A percentile compares a stretch with the other conserved stretches of the same genome.
Conservation (phyloP, 768 basidiomycete genomes). For the Suillus subalutaceus region DNA sequence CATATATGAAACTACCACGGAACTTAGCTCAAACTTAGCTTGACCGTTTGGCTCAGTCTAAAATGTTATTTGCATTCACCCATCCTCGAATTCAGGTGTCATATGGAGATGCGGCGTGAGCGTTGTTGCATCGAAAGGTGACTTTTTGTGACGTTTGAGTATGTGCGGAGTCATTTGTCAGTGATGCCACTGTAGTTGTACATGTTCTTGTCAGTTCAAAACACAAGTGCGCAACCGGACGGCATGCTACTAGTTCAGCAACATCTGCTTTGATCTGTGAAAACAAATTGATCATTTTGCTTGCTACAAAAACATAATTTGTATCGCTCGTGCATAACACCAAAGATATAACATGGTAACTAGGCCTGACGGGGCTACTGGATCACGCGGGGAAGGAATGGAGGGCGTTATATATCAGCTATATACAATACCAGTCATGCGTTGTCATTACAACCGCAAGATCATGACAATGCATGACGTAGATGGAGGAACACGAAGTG, state of each 20-base stretch:
- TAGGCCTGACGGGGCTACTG: not conserved
- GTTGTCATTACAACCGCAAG: not conserved
- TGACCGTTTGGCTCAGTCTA: not conserved
- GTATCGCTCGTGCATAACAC: not conserved
- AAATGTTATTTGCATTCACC: too few relatives aligned
- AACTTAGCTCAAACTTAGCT: not conserved
- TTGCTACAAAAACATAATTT: not conserved
- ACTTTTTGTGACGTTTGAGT: too few relatives aligned
- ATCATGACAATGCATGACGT: not conserved
- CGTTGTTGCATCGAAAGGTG: not conserved
- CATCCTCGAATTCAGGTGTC: too few relatives aligned
- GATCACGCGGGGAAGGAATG: not conserved
- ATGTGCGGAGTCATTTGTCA: too few relatives aligned
- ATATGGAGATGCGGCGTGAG: not conserved
- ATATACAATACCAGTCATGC: not conserved
- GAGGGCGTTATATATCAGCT: not conserved
- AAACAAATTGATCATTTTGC: not conserved
- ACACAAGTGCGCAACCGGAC: not conserved
- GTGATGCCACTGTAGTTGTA: too few relatives aligned
- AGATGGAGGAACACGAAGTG: not conserved
- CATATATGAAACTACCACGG: too few relatives aligned
- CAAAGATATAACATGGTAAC: not conserved
- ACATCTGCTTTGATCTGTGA: not conserved
- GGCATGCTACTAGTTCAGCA: not conserved
- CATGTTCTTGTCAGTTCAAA: too few relatives aligned